A percentile compares a stretch with the other conserved stretches of the same genome.
Evolutionary conservation across 371 early-diverging fungal genomes (phyloP).

Genomic region (Apophysomyces elegans): DNA sequence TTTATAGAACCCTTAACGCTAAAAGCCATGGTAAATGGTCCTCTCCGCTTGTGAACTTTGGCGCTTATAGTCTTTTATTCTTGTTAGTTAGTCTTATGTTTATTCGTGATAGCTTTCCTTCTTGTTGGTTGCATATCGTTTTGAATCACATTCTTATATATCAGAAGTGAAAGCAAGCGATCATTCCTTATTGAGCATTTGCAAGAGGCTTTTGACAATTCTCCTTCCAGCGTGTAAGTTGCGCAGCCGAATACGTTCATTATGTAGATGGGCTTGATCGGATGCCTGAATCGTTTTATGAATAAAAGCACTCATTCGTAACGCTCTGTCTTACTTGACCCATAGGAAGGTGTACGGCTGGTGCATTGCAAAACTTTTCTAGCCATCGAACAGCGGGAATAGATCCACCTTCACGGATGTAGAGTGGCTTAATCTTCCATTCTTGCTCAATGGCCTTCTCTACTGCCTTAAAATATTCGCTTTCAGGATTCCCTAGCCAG

Average conservation of each 20-base stretch:
- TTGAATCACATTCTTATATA: background rate
- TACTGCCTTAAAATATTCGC: conserved; percentile 70
- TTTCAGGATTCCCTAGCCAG: conserved; percentile 79
- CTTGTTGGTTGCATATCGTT: background rate
- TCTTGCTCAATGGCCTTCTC: conserved; percentile 70
- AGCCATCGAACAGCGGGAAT: conserved; percentile 85
- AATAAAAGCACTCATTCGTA: background rate
- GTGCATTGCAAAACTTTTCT: conserved; percentile 71
- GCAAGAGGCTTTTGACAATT: conserved; percentile 56
- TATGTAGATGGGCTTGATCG: conserved; percentile 82
- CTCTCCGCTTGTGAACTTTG: background rate
- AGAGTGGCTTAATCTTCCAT: conserved; percentile 65
- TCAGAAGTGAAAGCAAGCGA: background rate
- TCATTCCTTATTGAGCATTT: conserved; percentile 14
- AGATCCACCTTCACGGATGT: conserved; percentile 84
- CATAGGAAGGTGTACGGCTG: conserved; percentile 82
- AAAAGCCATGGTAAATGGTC: conserved; percentile 18
- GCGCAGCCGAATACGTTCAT: conserved; percentile 75
- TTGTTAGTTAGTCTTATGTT: background rate
- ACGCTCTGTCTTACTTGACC: conserved; percentile 59
- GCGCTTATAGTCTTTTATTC: background rate
- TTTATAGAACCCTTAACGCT: conserved; percentile 20
- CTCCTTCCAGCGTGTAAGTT: conserved; percentile 74
- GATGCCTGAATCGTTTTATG: conserved; percentile 46
- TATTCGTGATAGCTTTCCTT: background rate